A percentile compares a stretch with the other conserved stretches of the same genome.
phyloP scores from a whole-genome alignment of 371 early-diverging fungal species.

The Mortierella sp. region DNA sequence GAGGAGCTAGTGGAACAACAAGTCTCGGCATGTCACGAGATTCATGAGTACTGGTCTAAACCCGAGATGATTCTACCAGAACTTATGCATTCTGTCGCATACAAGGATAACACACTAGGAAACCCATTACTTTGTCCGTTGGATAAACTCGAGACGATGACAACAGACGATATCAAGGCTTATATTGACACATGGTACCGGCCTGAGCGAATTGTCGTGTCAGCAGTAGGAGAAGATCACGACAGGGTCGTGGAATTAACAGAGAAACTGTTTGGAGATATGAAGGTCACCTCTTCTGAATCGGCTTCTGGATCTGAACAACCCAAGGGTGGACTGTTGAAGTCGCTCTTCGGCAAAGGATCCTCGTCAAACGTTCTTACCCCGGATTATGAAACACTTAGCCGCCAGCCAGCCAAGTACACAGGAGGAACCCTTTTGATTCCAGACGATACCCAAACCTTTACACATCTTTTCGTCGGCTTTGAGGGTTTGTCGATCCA shows the following conservation, averaged over 20 bases:
- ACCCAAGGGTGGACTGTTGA: conserved; percentile 35
- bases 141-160: conserved; percentile 74
- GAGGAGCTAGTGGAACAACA: conserved; percentile 88
- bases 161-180: conserved; percentile 72
- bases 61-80: conserved; percentile 92
- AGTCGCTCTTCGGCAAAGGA: conserved; percentile 45
- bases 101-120: conserved; percentile 84
- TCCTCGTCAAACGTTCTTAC: conserved; percentile 13
- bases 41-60: conserved; percentile 86
- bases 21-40: conserved; percentile 87
- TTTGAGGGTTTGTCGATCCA: conserved; percentile 87
- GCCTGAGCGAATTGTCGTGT: conserved; percentile 93
- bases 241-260: conserved; percentile 83
- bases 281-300: conserved; percentile 38
- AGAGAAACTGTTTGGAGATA: conserved; percentile 72
- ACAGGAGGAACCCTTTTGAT: conserved; percentile 86
- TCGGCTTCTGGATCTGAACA: conserved; percentile 29
- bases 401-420: conserved; percentile 70
- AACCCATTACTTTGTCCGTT: conserved; percentile 85
- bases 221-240: conserved; percentile 91
- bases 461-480: conserved; percentile 91
- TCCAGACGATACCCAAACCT: conserved; percentile 69
- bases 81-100: conserved; percentile 89
- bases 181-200: conserved; percentile 86
- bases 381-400: conserved; percentile 23